Conservation (phyloP, 129 eudicot species). For the Tagetes erecta region DNA sequence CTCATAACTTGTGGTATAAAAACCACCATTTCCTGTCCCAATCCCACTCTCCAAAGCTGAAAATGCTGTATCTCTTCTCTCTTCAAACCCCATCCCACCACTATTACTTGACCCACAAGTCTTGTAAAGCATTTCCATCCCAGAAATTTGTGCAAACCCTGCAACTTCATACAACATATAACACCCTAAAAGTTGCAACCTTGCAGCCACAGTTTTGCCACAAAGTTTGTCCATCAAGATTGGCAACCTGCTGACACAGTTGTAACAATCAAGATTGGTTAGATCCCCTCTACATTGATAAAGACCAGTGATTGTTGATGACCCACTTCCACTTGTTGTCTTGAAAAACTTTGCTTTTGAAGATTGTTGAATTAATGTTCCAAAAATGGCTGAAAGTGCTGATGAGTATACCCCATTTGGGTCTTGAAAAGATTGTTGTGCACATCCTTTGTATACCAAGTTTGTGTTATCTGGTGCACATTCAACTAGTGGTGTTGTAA, state of each 20-base stretch:
- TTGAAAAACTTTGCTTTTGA: conserved; percentile 73
- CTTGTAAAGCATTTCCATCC: conserved; percentile 78
- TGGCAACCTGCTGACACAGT: conserved; percentile 70
- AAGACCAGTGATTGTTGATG: conserved; percentile 62
- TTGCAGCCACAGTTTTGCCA: conserved; percentile 73
- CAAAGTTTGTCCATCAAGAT: conserved; percentile 77
- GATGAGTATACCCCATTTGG: conserved; percentile 80
- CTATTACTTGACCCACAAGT: conserved; percentile 56
- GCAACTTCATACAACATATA: conserved; percentile 81
- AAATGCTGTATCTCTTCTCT: conserved; percentile 81
- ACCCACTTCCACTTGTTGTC: conserved; percentile 62
- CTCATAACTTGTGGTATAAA: conserved; percentile 56
- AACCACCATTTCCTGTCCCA: conserved; percentile 52
- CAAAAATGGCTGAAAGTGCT: conserved; percentile 75
- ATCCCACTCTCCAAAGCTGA: conserved; percentile 60
- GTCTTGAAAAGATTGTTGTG: conserved; percentile 68
- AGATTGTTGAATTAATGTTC: conserved; percentile 70
- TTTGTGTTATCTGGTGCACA: conserved; percentile 64
- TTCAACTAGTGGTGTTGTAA: conserved; percentile 30
- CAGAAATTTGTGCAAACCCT: conserved; percentile 77
- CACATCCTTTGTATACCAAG: conserved; percentile 90
- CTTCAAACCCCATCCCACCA: conserved; percentile 68
- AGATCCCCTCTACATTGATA: conserved; percentile 90
- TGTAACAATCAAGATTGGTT: conserved; percentile 69
- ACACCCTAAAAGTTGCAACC: conserved; percentile 80